A percentile compares a stretch with the other conserved stretches of the same genome.
These are phyloP conservation scores for Xylaria sp. DNA, from an alignment of 2,329 filamentous ascomycete species.

Conservation along the genomic window DNA sequence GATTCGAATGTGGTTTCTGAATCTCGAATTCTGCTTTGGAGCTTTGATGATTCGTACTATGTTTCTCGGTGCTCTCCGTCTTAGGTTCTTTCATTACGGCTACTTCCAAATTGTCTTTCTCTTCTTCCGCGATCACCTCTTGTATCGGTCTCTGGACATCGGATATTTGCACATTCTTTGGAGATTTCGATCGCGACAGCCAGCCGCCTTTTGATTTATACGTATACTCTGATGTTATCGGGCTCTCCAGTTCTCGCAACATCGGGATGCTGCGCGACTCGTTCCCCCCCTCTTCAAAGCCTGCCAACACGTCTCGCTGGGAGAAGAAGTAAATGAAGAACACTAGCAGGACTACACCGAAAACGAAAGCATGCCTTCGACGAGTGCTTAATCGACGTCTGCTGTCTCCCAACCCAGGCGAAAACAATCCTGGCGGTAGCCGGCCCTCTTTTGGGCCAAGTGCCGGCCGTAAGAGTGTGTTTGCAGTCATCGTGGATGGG, in stretches of 20 bases:
- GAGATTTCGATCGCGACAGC: not conserved
- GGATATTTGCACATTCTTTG: not conserved
- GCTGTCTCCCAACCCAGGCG: constrained; percentile 12
- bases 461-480: constrained; percentile 19
- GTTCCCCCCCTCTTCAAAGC: not conserved
- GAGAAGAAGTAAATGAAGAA: constrained; percentile 27
- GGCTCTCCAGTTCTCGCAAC: not conserved
- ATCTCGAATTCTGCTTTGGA: not conserved
- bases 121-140: not conserved
- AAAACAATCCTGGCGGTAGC: constrained; percentile 32
- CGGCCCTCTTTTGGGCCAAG: constrained; percentile 40
- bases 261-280: not conserved
- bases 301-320: not conserved
- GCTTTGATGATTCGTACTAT: constrained; percentile 1
- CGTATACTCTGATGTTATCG: not conserved
- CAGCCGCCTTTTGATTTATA: not conserved
- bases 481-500: constrained; percentile 16
- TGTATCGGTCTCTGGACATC: constrained; percentile 22
- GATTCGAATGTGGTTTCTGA: not conserved
- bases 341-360: constrained; percentile 14
- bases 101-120: not conserved
- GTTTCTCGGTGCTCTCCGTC: constrained; percentile 2
- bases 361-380: constrained; percentile 18
- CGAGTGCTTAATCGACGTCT: constrained; percentile 30
- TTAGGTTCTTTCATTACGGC: not conserved